These are phyloP conservation scores for Penicillium verhagenii DNA, from an alignment of 495 filamentous ascomycete genomes.

Conservation along the genomic window DNA sequence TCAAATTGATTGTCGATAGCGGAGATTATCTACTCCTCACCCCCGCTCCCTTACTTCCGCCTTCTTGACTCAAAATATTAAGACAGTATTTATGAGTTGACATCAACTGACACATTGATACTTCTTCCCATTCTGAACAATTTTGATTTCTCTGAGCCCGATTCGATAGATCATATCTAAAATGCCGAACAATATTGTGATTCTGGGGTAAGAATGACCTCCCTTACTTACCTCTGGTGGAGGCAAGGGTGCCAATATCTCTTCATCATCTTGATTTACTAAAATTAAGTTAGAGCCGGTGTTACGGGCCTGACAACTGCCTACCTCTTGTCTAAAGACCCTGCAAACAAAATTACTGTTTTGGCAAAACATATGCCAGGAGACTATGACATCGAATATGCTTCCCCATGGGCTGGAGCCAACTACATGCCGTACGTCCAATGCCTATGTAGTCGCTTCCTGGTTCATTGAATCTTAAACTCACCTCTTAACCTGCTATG, in stretches of 20 bases:
- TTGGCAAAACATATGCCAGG: slow-evolving; percentile 97
- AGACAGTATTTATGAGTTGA: background rate
- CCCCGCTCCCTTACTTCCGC: slow-evolving; percentile 1
- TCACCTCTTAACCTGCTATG: background rate
- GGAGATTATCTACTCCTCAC: slow-evolving; percentile 9
- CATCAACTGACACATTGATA: too few species aligned
- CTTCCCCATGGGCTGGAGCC: slow-evolving; percentile 92
- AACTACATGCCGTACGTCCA: slow-evolving; percentile 84
- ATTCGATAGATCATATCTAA: background rate
- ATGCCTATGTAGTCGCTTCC: background rate
- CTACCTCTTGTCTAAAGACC: slow-evolving; percentile 70
- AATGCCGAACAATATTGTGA: slow-evolving; percentile 52
- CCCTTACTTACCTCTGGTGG: background rate
- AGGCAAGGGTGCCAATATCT: slow-evolving; percentile 1
- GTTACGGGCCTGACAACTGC: slow-evolving; percentile 93
- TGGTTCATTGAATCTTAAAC: background rate
- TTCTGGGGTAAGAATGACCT: slow-evolving; percentile 55
- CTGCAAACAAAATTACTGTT: slow-evolving; percentile 70
- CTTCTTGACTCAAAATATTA: background rate
- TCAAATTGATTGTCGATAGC: slow-evolving; percentile 16
- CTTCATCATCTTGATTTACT: background rate
- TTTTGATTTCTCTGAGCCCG: background rate
- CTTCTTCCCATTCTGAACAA: background rate
- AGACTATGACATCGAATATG: slow-evolving; percentile 96
- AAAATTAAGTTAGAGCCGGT: slow-evolving; percentile 62